A percentile compares a stretch with the other conserved stretches of the same genome.
These are phyloP conservation scores for Xylaria sp. DNA, from an alignment of 2,329 filamentous ascomycete genomes.

Conservation along the genomic window DNA sequence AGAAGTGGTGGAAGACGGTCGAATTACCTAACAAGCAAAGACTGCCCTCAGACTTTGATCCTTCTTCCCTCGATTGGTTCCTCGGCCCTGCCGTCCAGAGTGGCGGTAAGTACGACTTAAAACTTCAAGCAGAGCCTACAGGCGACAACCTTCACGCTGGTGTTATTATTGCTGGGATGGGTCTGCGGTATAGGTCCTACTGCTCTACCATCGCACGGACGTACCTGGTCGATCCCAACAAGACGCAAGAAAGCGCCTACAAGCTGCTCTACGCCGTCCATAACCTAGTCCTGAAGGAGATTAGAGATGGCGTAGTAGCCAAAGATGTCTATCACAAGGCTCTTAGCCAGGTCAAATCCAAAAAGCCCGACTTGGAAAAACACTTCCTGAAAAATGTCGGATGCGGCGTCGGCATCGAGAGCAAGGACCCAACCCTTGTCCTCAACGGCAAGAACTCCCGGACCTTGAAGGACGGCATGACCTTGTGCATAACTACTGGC, in stretches of 20 bases:
- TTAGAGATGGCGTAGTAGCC: conserved; percentile 80
- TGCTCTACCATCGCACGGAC: conserved; percentile 90
- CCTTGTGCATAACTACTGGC: conserved; percentile 84
- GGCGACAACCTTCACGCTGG: conserved; percentile 84
- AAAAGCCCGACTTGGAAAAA: conserved; percentile 94
- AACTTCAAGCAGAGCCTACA: conserved; percentile 76
- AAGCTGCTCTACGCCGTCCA: conserved; percentile 84
- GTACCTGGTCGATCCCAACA: conserved; percentile 96
- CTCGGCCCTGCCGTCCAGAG: conserved; percentile 91
- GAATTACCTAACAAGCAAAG: conserved; percentile 71
- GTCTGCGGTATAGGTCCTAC: conserved; percentile 94
- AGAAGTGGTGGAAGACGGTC: conserved; percentile 87
- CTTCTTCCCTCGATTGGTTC: conserved; percentile 89
- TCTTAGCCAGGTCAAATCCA: conserved; percentile 75
- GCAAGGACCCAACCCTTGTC: conserved; percentile 78
- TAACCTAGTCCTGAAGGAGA: conserved; percentile 85
- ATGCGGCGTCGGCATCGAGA: conserved; percentile 90
- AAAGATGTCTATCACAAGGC: conserved; percentile 95
- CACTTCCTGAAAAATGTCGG: conserved; percentile 93
- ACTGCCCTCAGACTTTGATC: conserved; percentile 84
- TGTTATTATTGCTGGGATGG: conserved; percentile 90
- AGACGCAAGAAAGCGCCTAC: conserved; percentile 92
- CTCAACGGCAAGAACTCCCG: conserved; percentile 86
- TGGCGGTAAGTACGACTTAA: conserved; percentile 91
- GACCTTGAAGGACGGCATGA: conserved; percentile 94